Conservation (phyloP, 768 basidiomycete genomes). For the Leccinum obscurum region DNA sequence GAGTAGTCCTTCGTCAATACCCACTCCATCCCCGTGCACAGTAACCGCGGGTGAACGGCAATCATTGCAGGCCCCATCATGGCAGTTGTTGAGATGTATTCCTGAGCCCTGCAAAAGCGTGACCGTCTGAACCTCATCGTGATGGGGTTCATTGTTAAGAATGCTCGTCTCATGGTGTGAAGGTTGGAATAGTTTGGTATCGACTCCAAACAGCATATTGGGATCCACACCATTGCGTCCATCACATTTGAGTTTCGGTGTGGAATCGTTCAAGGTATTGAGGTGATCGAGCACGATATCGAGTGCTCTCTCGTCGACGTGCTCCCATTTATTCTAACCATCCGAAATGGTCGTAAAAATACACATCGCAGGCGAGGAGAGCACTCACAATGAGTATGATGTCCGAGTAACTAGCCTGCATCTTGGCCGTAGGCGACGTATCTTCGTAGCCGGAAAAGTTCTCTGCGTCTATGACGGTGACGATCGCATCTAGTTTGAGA, state of each 20-base stretch:
- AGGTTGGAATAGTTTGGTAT: conserved; percentile 70
- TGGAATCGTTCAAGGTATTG: conserved; percentile 84
- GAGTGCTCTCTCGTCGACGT: conserved; percentile 72
- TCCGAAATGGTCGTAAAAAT: conserved; percentile 5
- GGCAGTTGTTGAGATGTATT: conserved; percentile 18
- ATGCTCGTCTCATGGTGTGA: neutral
- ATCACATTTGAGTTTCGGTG: conserved; percentile 77
- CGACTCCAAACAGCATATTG: conserved; percentile 82
- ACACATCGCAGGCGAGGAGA: neutral
- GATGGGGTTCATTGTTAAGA: conserved; percentile 42
- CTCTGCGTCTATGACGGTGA: conserved; percentile 89
- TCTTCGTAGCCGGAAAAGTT: conserved; percentile 95
- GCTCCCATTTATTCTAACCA: conserved; percentile 85
- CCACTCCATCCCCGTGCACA: neutral
- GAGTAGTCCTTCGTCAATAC: conserved; percentile 38
- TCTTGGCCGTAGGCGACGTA: conserved; percentile 85
- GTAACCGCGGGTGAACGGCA: neutral
- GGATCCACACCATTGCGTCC: conserved; percentile 71
- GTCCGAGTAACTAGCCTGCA: conserved; percentile 96
- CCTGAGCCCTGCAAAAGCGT: conserved; percentile 52
- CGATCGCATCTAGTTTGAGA: conserved; percentile 84
- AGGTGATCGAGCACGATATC: conserved; percentile 87
- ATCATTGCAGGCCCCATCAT: conserved; percentile 8
- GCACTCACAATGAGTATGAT: conserved; percentile 75
- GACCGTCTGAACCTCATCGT: conserved; percentile 85